Evolutionary conservation across 345 rosid genomes (phyloP), one percentile per base, ranked within the genome.

Genomic region (Microthlaspi erraticum): DNA sequence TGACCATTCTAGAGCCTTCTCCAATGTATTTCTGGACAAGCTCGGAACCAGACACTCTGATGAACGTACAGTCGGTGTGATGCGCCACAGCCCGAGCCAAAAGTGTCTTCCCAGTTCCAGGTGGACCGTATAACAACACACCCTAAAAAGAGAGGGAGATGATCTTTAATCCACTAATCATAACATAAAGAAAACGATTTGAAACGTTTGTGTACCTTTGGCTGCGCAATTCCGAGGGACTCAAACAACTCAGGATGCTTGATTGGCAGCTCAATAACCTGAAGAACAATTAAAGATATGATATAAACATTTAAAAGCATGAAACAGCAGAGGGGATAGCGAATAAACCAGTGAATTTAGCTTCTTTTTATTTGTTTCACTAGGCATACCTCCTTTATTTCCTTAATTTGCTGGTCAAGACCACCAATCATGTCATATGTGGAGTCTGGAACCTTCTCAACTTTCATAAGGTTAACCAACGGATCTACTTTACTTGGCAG

Each of bases 351-450:
- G 11, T 56, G 46, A 10, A 1, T 20, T 5, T 8, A 37, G 23
- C 13, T 9, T 31, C 5, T 23, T 41, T 5, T 53, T 2, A 26
- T n/a, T n/a, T 10, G 20, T 18, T 17, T 19, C 23, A 73, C 36
- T 34, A 50, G 2, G 16, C 66, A 16, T 53, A 92, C 99, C 98
- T 94, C 98, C 65, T 94, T 94, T 16, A 94, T 94, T 77, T 94
- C 99, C 77, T 94, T 94, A 62, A 94, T 94, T 78, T 94, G 98
- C 68, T 94, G 98, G 79, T 93, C 98, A 75, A 94, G 98, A 46
- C 99, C 99, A 74, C 96, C 99, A 13, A 94, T 94, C 99, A 94
- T 92, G 78, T 94, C 99, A 79, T 94, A 94, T 0, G 99, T 94
- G 61, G 99, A 94, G 82, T 94, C 99, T 41, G 96, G 99, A 68